Evolutionary conservation across 1,284 basidiomycete genomes (phyloP).

Genomic region (Abortiporus biennis): DNA sequence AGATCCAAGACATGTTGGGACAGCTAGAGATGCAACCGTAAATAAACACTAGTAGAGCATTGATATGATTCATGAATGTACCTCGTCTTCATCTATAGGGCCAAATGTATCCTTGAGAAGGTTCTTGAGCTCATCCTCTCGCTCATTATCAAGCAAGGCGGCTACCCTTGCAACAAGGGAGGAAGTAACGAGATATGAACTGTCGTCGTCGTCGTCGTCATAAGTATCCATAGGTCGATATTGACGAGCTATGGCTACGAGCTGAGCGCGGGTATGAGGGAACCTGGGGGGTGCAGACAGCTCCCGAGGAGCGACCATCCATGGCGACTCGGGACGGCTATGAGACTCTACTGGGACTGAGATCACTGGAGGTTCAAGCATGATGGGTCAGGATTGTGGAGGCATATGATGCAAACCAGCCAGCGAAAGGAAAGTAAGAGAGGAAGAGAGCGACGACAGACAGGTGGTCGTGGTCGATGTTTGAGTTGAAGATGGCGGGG

Average conservation of each 20-base stretch:
- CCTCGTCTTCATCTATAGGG: constrained; percentile 68
- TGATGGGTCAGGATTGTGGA: constrained; percentile 11
- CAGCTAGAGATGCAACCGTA: constrained; percentile 41
- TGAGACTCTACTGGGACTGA: constrained; percentile 12
- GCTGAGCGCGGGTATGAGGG: constrained; percentile 75
- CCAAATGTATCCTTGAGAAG: constrained; percentile 63
- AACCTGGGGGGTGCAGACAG: constrained; percentile 39
- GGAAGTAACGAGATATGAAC: constrained; percentile 43
- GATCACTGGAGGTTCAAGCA: constrained; percentile 15
- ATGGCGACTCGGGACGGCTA: constrained; percentile 11
- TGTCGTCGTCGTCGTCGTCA: constrained; percentile 43
- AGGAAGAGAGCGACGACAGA: not conserved
- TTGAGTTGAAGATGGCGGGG: not conserved
- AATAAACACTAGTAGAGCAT: constrained; percentile 6
- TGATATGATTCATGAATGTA: constrained; percentile 32
- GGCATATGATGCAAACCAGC: not conserved
- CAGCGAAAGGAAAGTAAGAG: not conserved
- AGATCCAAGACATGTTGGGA: constrained; percentile 77
- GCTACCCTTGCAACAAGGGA: constrained; percentile 66
- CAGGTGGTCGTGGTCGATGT: not conserved
- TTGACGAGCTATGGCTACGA: constrained; percentile 64
- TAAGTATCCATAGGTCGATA: constrained; percentile 54
- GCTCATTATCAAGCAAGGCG: constrained; percentile 68
- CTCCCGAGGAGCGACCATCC: constrained; percentile 10
- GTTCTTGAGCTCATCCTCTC: constrained; percentile 79